Conservation (phyloP, 768 basidiomycete genomes). For the Pulveroboletus sp. region DNA sequence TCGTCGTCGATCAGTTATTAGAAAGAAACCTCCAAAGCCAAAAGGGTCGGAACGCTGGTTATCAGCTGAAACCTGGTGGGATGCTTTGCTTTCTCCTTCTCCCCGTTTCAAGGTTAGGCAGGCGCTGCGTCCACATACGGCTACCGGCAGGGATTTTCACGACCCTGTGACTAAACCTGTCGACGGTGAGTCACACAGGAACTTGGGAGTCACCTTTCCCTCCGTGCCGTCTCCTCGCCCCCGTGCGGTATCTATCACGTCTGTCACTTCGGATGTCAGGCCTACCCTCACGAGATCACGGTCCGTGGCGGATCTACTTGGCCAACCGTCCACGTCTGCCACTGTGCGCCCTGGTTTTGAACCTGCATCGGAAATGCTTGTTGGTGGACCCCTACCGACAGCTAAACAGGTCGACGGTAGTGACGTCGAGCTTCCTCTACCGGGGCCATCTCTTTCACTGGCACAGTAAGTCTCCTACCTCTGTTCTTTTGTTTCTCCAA, state of each 20-base stretch:
- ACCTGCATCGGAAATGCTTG: constrained; percentile 17
- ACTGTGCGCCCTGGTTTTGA: constrained; percentile 6
- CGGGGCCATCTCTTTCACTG: constrained; percentile 57
- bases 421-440: constrained; percentile 51
- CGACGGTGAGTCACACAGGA: constrained; percentile 4
- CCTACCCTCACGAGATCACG: constrained; percentile 18
- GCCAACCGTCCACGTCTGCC: constrained; percentile 5
- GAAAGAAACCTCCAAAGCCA: constrained; percentile 23
- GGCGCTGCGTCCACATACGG: constrained; percentile 12
- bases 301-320: constrained; percentile 18
- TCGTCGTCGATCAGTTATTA: constrained; percentile 10
- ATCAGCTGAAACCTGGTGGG: constrained; percentile 77
- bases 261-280: neutral
- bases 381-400: constrained; percentile 10
- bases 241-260: constrained; percentile 16
- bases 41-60: constrained; percentile 62
- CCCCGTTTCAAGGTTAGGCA: constrained; percentile 60
- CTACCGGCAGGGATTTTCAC: constrained; percentile 33
- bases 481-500: neutral
- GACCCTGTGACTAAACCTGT: constrained; percentile 49
- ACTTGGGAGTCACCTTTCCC: constrained; percentile 5
- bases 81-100: constrained; percentile 70
- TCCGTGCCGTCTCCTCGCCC: constrained; percentile 15
- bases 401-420: neutral
- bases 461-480: constrained; percentile 31